Percentiles rank a stretch among this genome's conserved stretches.
phyloP scores from a whole-genome alignment of 2,329 filamentous ascomycete genomes.

The Aspergillus fijiensis region DNA sequence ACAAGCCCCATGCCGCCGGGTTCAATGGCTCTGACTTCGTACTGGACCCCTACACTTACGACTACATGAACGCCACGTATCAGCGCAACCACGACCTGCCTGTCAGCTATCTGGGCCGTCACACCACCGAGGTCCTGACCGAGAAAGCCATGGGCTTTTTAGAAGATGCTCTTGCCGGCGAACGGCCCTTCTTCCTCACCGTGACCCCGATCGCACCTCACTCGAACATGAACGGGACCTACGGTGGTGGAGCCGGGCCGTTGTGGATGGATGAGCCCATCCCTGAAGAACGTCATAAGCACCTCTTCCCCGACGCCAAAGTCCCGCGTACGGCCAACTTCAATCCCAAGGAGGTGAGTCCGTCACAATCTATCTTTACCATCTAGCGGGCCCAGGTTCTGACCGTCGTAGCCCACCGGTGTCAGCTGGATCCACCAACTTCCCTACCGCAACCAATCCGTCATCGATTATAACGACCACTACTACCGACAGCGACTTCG shows the following conservation, averaged over 20 bases:
- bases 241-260: neutral
- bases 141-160: conserved; percentile 61
- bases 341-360: conserved; percentile 44
- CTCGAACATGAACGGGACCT: conserved; percentile 47
- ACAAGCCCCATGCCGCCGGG: conserved; percentile 56
- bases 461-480: conserved; percentile 53
- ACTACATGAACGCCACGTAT: conserved; percentile 63
- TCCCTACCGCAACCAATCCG: conserved; percentile 44
- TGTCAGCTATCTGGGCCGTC: conserved; percentile 53
- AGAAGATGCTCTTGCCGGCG: conserved; percentile 55
- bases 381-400: neutral
- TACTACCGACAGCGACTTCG: conserved; percentile 53
- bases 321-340: conserved; percentile 64
- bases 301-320: conserved; percentile 58
- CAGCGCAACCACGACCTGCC: conserved; percentile 58
- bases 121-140: conserved; percentile 58
- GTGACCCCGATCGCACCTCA: conserved; percentile 69
- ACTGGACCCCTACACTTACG: conserved; percentile 66
- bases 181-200: conserved; percentile 65
- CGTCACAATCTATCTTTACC: too few relatives aligned
- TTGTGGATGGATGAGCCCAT: conserved; percentile 7
- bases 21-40: conserved; percentile 62
- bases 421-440: conserved; percentile 48
- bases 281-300: conserved; percentile 49
- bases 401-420: conserved; percentile 34